Evolutionary conservation across 1,284 basidiomycete genomes (phyloP).

Genomic region (Fomitopsis schrenkii): DNA sequence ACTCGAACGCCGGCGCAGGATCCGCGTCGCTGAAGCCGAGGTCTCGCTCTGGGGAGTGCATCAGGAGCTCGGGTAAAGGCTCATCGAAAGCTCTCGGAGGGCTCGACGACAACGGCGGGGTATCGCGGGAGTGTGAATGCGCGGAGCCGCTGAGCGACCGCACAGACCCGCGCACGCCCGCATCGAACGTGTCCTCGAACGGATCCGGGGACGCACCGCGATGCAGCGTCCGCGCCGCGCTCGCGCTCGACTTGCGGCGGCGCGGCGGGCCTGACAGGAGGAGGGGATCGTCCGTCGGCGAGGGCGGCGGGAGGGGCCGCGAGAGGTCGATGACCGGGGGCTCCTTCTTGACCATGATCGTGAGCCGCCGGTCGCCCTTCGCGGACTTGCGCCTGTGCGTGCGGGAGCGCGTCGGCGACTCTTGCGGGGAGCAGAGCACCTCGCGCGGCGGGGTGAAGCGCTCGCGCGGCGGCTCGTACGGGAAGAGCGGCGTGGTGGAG

Average conservation of each 20-base stretch:
- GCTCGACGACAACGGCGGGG: conserved; percentile 23
- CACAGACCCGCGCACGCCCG: neutral
- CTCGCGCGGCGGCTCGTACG: conserved; percentile 60
- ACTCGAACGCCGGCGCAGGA: conserved; percentile 2
- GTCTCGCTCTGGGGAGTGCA: neutral
- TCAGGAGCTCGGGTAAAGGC: neutral
- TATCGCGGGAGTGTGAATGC: conserved; percentile 16
- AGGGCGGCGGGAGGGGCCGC: conserved; percentile 58
- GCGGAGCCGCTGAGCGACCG: conserved; percentile 3
- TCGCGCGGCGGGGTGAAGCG: conserved; percentile 68
- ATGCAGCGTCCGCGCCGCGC: neutral
- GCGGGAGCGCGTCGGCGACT: conserved; percentile 25
- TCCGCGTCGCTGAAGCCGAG: conserved; percentile 4
- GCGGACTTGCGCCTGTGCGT: conserved; percentile 34
- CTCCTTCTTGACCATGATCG: conserved; percentile 51
- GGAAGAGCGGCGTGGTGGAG: conserved; percentile 47
- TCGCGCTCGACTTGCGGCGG: conserved; percentile 5
- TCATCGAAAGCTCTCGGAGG: conserved; percentile 13
- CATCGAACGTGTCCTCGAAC: neutral
- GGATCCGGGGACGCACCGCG: neutral
- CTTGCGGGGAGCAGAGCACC: conserved; percentile 39
- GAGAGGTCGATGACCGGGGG: conserved; percentile 58
- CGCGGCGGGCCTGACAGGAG: conserved; percentile 45
- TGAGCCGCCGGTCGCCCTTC: conserved; percentile 29
- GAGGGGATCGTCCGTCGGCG: conserved; percentile 70